These are phyloP conservation scores for Globisporangium alternatum DNA, from an alignment of 352 stramenopile species.

Conservation along the genomic window DNA sequence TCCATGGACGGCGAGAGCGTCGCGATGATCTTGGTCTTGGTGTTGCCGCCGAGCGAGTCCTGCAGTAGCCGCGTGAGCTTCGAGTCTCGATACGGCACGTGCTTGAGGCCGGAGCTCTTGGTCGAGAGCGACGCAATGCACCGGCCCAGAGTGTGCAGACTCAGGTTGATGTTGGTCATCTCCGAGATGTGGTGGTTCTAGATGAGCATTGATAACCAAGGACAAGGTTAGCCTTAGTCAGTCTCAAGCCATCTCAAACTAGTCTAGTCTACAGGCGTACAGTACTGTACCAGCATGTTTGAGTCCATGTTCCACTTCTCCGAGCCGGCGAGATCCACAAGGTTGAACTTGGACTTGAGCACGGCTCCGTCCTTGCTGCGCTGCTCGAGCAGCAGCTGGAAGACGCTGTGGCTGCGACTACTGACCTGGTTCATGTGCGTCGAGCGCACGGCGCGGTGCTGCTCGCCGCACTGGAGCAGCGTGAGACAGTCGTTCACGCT, in stretches of 20 bases:
- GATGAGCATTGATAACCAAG: background rate
- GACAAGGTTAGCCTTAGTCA: background rate
- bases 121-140: conserved; percentile 82
- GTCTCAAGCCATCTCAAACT: background rate
- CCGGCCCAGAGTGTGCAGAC: conserved; percentile 87
- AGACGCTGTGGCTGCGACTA: conserved; percentile 88
- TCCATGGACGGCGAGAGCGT: conserved; percentile 84
- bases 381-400: conserved; percentile 85
- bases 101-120: conserved; percentile 31
- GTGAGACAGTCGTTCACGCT: conserved; percentile 84
- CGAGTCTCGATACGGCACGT: conserved; percentile 93
- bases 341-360: conserved; percentile 92
- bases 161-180: conserved; percentile 95
- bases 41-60: conserved; percentile 86
- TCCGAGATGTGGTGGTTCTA: conserved; percentile 85
- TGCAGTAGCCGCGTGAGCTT: conserved; percentile 92
- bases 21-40: conserved; percentile 90
- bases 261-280: too few species aligned
- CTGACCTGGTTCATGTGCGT: conserved; percentile 92
- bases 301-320: conserved; percentile 91
- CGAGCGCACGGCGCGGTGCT: conserved; percentile 86
- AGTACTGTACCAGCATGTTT: conserved; percentile 63
- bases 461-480: conserved; percentile 78
- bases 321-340: conserved; percentile 92
- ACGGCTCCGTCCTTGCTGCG: conserved; percentile 59